These are phyloP conservation scores for Candida golubevii DNA, from an alignment of 805 yeast species.

Conservation along the genomic window DNA sequence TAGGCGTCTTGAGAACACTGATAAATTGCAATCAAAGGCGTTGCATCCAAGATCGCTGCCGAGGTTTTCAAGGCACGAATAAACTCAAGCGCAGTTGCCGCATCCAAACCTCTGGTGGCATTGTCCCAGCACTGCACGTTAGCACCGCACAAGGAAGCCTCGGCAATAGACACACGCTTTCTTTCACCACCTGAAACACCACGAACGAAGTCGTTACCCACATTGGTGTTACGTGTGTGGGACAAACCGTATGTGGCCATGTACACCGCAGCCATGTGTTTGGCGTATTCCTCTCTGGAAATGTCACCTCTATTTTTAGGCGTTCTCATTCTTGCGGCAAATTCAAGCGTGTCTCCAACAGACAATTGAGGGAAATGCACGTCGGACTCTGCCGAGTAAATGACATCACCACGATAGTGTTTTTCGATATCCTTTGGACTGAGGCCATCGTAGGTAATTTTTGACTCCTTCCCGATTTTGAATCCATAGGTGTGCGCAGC, in stretches of 20 bases:
- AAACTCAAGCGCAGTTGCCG: constrained; percentile 67
- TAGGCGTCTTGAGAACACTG: constrained; percentile 67
- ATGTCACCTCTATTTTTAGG: constrained; percentile 60
- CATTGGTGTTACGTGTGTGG: constrained; percentile 54
- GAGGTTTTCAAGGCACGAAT: constrained; percentile 56
- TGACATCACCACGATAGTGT: constrained; percentile 63
- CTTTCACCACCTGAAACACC: constrained; percentile 75
- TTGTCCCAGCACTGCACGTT: constrained; percentile 58
- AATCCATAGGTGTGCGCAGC: constrained; percentile 65
- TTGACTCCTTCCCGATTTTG: constrained; percentile 42
- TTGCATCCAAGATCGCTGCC: constrained; percentile 47
- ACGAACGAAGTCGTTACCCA: constrained; percentile 61
- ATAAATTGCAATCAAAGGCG: constrained; percentile 64
- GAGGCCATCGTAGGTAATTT: constrained; percentile 53
- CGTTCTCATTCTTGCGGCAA: constrained; percentile 59
- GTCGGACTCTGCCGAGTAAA: constrained; percentile 67
- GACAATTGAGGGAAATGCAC: constrained; percentile 64
- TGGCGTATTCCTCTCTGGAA: constrained; percentile 48
- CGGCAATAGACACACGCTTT: constrained; percentile 67
- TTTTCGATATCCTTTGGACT: constrained; percentile 45
- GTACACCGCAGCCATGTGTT: constrained; percentile 39
- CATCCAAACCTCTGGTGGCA: constrained; percentile 67
- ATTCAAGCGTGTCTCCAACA: constrained; percentile 60
- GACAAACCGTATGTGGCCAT: constrained; percentile 49
- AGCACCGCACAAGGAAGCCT: constrained; percentile 51